Conservation (phyloP, 2,329 filamentous ascomycete genomes). For the Fusarium incarnatum region DNA sequence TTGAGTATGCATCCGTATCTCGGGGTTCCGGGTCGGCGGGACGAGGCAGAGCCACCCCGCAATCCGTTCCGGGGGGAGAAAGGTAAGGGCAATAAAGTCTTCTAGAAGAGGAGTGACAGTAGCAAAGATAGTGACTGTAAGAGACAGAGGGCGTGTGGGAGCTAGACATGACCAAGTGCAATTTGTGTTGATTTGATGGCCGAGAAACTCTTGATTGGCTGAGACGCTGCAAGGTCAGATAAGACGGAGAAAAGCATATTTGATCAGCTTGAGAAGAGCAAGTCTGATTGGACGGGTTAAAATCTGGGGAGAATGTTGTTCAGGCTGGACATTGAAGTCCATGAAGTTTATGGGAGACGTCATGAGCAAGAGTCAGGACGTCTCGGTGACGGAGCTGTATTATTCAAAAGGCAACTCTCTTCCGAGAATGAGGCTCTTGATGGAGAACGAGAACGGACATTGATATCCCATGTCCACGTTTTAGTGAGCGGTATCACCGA, state of each 20-base stretch:
- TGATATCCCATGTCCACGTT: not conserved
- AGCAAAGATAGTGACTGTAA: constrained; percentile 25
- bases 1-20: constrained; percentile 38
- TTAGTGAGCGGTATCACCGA: constrained; percentile 18
- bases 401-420: not conserved
- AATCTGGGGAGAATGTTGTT: constrained; percentile 36
- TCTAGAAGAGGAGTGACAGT: constrained; percentile 43
- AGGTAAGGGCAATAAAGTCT: constrained; percentile 20
- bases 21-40: constrained; percentile 44
- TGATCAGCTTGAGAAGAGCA: constrained; percentile 29
- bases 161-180: constrained; percentile 40
- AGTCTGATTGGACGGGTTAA: constrained; percentile 27
- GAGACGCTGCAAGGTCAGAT: constrained; percentile 27
- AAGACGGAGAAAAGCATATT: constrained; percentile 36
- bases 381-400: not conserved
- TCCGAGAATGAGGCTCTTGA: not conserved
- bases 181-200: constrained; percentile 40
- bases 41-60: constrained; percentile 35
- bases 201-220: constrained; percentile 36
- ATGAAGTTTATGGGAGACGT: constrained; percentile 6
- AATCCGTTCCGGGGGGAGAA: constrained; percentile 33
- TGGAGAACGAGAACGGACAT: not conserved
- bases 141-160: constrained; percentile 18
- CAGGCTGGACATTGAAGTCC: constrained; percentile 14
- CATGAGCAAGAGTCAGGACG: constrained; percentile 1